Percentiles rank a stretch among this genome's conserved stretches.
phyloP scores from a whole-genome alignment of 805 yeast species.

The Candida fluviatilis region DNA sequence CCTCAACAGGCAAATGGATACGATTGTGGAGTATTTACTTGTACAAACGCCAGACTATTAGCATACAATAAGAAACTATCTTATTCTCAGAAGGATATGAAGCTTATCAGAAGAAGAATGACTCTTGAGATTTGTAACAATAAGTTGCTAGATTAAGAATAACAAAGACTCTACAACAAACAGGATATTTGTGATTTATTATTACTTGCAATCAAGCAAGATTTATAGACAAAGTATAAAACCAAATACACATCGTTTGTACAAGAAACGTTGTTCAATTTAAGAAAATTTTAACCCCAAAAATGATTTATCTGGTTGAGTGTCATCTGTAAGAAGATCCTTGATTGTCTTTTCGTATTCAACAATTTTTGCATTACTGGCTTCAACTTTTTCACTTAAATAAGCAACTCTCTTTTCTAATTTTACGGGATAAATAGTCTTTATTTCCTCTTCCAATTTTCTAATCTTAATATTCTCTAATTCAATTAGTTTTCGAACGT shows the following conservation, averaged over 20 bases:
- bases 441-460: constrained; percentile 68
- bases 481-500: constrained; percentile 49
- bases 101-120: constrained; percentile 60
- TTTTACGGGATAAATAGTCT: constrained; percentile 49
- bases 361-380: constrained; percentile 45
- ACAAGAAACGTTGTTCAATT: background rate
- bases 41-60: constrained; percentile 67
- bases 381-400: constrained; percentile 61
- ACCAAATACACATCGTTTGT: background rate
- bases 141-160: constrained; percentile 19
- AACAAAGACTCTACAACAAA: background rate
- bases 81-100: constrained; percentile 70
- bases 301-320: background rate
- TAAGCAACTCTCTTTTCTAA: constrained; percentile 63
- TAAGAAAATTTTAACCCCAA: background rate
- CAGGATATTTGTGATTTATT: too few relatives aligned
- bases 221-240: background rate
- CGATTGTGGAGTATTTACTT: constrained; percentile 94
- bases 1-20: constrained; percentile 89
- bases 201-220: too few relatives aligned
- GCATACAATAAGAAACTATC: constrained; percentile 46
- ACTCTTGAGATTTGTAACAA: constrained; percentile 51
- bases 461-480: constrained; percentile 60
- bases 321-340: background rate
- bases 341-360: constrained; percentile 24